phyloP scores from a whole-genome alignment of 306 rosid genomes.

The Vigna trinervia region DNA sequence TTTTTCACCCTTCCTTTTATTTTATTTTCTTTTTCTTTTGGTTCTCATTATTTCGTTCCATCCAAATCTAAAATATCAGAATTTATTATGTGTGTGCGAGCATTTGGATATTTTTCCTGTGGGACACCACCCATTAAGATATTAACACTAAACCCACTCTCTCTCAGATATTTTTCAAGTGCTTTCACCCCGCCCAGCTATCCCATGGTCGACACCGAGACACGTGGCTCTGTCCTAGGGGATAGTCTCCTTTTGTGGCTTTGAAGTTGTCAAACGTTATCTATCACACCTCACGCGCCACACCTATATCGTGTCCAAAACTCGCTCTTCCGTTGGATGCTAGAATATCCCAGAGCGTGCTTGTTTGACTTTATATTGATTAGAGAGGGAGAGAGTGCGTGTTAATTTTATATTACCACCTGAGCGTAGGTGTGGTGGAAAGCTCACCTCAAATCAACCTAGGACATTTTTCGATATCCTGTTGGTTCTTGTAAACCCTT shows the following conservation, averaged over 20 bases:
- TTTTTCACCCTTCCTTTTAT: neutral
- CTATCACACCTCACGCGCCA: constrained; percentile 30
- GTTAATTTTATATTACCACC: no score
- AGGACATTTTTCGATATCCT: neutral
- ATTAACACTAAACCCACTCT: constrained; percentile 42
- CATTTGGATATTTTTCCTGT: constrained; percentile 47
- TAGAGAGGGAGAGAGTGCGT: no score
- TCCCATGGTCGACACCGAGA: constrained; percentile 34
- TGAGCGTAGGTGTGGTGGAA: no score
- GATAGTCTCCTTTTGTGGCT: constrained; percentile 49
- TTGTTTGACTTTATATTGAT: no score
- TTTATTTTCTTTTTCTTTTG: neutral
- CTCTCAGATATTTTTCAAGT: constrained; percentile 56
- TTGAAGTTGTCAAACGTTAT: constrained; percentile 43
- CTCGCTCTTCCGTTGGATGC: constrained; percentile 34
- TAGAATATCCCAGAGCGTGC: no score
- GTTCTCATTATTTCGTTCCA: neutral
- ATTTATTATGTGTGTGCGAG: neutral
- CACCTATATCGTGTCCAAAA: fast-evolving
- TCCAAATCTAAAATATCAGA: constrained; percentile 44
- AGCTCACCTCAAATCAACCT: neutral
- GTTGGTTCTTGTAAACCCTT: neutral
- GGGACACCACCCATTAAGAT: constrained; percentile 44
- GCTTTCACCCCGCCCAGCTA: constrained; percentile 34
- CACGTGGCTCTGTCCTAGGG: constrained; percentile 48